Percentiles rank a stretch among this genome's conserved stretches.
Conservation (phyloP, 129 eudicot species). For the Chrysanthemum makinoi region DNA sequence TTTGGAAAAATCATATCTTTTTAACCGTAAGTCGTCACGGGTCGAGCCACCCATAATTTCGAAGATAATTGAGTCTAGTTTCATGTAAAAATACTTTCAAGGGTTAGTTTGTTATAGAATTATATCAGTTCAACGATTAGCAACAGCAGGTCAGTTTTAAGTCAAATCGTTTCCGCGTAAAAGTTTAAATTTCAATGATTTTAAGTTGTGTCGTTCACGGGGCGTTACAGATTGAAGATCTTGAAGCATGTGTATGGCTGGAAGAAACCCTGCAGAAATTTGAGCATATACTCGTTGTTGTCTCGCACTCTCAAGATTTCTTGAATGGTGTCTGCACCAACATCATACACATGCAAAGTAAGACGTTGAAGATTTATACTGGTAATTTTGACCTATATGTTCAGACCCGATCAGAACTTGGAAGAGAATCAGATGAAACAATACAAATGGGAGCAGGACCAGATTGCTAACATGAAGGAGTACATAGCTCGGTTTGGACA, state of each 20-base stretch:
- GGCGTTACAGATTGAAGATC: conserved; percentile 60
- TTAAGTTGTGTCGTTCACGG: no score
- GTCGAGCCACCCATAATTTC: no score
- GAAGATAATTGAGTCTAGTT: no score
- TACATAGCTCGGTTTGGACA: conserved; percentile 93
- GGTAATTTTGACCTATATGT: conserved; percentile 86
- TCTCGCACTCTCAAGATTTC: conserved; percentile 92
- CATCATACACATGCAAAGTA: conserved; percentile 87
- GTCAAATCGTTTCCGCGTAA: no score
- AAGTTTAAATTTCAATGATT: no score
- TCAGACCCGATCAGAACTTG: conserved; percentile 85
- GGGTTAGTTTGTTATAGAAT: no score
- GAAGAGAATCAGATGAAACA: conserved; percentile 95
- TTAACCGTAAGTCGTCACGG: no score
- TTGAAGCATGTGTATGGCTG: conserved; percentile 70
- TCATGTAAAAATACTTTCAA: no score
- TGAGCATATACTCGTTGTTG: conserved; percentile 60
- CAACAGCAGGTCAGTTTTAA: no score
- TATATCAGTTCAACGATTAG: no score
- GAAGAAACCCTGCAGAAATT: conserved; percentile 50
- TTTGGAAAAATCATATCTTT: no score
- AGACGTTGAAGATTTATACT: conserved; percentile 59
- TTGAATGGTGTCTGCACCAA: conserved; percentile 89
- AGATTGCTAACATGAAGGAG: conserved; percentile 82
- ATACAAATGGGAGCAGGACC: conserved; percentile 97